Percentiles rank a stretch among this genome's conserved stretches.
Evolutionary conservation across 257 asterid species (phyloP).

Genomic region (Fraxinus pennsylvanica): DNA sequence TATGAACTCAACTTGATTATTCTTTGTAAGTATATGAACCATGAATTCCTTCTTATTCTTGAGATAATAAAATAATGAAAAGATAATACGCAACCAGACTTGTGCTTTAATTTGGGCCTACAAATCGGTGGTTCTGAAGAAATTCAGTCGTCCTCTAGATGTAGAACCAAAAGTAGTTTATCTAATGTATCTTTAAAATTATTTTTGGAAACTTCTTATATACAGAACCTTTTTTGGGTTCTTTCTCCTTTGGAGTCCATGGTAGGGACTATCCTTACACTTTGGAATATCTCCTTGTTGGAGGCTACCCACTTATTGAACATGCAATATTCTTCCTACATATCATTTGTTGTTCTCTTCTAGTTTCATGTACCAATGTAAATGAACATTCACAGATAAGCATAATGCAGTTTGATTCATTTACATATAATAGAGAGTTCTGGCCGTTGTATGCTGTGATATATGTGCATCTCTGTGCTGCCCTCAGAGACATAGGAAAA

Average conservation of each 20-base stretch:
- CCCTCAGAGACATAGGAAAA: background rate
- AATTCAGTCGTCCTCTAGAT: background rate
- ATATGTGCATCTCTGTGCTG: background rate
- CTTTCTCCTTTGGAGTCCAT: background rate
- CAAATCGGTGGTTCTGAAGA: background rate
- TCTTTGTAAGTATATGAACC: background rate
- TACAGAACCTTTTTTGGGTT: background rate
- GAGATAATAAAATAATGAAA: background rate
- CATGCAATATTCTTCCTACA: background rate
- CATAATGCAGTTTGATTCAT: background rate
- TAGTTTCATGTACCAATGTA: background rate
- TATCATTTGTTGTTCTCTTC: background rate
- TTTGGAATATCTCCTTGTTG: background rate
- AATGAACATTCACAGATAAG: background rate
- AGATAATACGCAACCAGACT: background rate
- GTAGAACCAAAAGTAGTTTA: background rate
- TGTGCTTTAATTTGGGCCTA: background rate
- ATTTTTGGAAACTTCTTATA: background rate
- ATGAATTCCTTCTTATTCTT: background rate
- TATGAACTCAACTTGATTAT: conserved; percentile 1
- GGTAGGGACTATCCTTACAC: background rate
- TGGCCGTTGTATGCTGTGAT: background rate
- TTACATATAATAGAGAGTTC: background rate
- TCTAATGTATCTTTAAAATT: background rate
- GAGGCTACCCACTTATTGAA: background rate